A percentile compares a stretch with the other conserved stretches of the same genome.
Conservation (phyloP, 371 early-diverging fungal species). For the Mucor indicus region DNA sequence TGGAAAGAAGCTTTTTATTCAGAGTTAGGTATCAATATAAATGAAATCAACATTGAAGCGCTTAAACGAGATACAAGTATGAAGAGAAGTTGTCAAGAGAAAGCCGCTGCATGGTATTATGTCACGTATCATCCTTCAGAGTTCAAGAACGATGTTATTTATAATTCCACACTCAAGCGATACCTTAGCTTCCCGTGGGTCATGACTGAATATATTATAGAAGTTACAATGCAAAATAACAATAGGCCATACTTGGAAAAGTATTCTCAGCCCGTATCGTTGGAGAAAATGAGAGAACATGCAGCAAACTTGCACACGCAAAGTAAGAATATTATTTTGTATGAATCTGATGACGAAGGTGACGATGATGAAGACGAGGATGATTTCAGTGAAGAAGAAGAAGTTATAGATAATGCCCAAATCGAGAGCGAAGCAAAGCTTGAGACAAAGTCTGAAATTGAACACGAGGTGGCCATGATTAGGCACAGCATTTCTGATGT, state of each 20-base stretch:
- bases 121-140: constrained; percentile 56
- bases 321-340: no score
- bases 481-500: no score
- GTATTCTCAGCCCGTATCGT: background rate
- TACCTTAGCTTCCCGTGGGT: constrained; percentile 62
- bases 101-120: constrained; percentile 73
- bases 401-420: background rate
- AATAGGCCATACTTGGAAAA: background rate
- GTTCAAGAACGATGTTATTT: constrained; percentile 4
- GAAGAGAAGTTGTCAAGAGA: constrained; percentile 16
- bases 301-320: no score
- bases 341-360: background rate
- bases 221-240: constrained; percentile 31
- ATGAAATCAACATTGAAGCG: background rate
- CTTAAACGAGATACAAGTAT: background rate
- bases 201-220: constrained; percentile 44
- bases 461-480: no score
- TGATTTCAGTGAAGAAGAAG: background rate
- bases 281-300: background rate
- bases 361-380: background rate
- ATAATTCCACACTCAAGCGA: background rate
- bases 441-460: no score
- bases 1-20: constrained; percentile 41
- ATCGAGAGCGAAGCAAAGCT: no score
- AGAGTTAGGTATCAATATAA: constrained; percentile 22